Base-by-base conservation (phyloP, 129 eudicot genomes). In the Flaveria sonorensis region DNA sequence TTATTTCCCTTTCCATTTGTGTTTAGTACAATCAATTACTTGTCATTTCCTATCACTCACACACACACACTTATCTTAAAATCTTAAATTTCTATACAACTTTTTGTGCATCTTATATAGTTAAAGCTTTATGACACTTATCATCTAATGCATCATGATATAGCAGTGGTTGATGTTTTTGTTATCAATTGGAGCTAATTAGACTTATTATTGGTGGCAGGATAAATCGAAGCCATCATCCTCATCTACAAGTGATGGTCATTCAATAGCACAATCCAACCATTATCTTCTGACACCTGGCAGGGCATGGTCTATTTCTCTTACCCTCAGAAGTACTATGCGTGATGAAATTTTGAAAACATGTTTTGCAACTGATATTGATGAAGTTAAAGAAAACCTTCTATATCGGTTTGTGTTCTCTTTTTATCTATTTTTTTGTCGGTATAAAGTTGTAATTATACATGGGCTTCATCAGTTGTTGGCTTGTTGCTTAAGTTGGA, bases 231-330 rank as follows among this genome's bases (percentile, higher is more conserved):
- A 85, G 85, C 72, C 83, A 43, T 72, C 91, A 32, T 68, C 87
- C 56, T 76, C 95, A 46, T 84, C 86, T 50, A 80, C 56, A n/a
- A 61, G 28, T 71, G 92, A 77, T 67, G 59, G 10, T 62, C 65
- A 82, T 61, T 39, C 86, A 62, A 32, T 78, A 46, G 66, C 71
- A 32, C 71, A 60, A 51, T 36, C 68, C 61, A 72, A 70, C 52
- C 45, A 77, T 67, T 28, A 77, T 81, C 92, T 94, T 82, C 76
- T 94, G 70, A 89, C 84, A 16, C 30, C 82, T 68, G 92, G 92
- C 77, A 86, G 90, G 85, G 98, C 98, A 26, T 94, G 98, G 98
- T 87, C 89, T 23, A 47, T 94, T 70, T 88, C 96, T 42, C 97
- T 94, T 73, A 80, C 93, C 40, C 77, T 87, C 50, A 91, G 92